Evolutionary conservation across 176 grass and related monocot species (phyloP), one percentile per base, ranked within the genome.

Genomic region (Rhipidocladum racemiflorum): DNA sequence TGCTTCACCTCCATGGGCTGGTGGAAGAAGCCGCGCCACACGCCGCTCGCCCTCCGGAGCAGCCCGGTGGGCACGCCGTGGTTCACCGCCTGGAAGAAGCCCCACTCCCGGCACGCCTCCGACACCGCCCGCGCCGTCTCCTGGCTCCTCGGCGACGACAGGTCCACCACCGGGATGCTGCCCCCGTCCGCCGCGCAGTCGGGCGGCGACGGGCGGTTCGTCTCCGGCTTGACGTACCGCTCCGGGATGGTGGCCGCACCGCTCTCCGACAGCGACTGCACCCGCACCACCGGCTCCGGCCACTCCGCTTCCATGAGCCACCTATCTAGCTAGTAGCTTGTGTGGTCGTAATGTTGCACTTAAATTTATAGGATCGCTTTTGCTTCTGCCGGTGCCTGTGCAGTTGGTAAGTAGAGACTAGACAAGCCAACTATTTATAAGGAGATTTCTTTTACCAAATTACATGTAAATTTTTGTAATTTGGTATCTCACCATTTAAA

Each of bases 41-140:
- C 85, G 63, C 68, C 62, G 24, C 72, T 55, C 15, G 76, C 85
- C 15, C 89, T 74, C 6, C 86, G 67, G 64, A 94, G 83, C 20
- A 94, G 86, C 7, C 63, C 86, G 0, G 21, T 54, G 0, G 83
- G 21, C 17, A 97, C 85, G 59, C 95, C 95, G 64, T 97, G 95
- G 89, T 97, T 94, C 43, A 94, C 86, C 7, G 73, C 95, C 86
- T 97, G 95, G 78, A 97, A 97, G 83, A 97, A 97, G 17, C 95
- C 95, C 95, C 95, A 94, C 32, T 85, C 86, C 13, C 79, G 68
- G 86, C 95, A 94, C 54, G 88, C 95, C 61, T 56, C 88, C 51
- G 84, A 56, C 27, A 92, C 78, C 27, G 74, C 86, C 3, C 42
- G 59, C 73, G 72, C 80, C 44, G 72, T 56, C 78, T 54, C 70